Evolutionary conservation across 129 eudicot species (phyloP).

Genomic region (Deinandra increscens): DNA sequence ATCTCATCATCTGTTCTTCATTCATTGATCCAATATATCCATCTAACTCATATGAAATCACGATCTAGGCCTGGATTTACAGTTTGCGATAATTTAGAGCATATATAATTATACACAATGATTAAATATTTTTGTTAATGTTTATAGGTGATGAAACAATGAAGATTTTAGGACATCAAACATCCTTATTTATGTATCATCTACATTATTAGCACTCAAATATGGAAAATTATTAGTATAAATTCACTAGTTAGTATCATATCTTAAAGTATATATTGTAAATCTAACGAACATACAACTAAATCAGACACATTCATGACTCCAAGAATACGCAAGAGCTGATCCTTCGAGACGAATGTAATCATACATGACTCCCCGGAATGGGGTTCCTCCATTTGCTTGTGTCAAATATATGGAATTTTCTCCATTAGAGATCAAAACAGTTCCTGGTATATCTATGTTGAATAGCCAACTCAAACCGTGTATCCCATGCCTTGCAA

Average conservation of each 20-base stretch:
- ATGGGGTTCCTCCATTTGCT: slow-evolving; percentile 32
- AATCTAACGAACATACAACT: not conserved
- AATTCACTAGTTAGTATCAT: not conserved
- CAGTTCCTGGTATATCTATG: slow-evolving; percentile 36
- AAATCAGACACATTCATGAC: not conserved
- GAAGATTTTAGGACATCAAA: not conserved
- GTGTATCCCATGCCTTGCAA: slow-evolving; percentile 68
- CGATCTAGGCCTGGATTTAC: too few species aligned
- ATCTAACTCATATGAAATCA: too few species aligned
- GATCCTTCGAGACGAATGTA: slow-evolving; percentile 42
- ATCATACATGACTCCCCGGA: slow-evolving; percentile 45
- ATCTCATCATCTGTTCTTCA: too few species aligned
- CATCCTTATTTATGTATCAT: too few species aligned
- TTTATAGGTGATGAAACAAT: too few species aligned
- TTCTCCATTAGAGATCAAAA: slow-evolving; percentile 14
- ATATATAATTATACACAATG: too few species aligned
- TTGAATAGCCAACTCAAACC: slow-evolving; percentile 56
- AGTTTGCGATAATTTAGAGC: too few species aligned
- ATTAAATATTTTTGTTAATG: too few species aligned
- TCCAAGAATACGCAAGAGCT: not conserved
- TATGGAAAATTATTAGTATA: not conserved
- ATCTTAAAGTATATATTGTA: not conserved
- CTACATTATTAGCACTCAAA: not conserved
- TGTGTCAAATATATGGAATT: slow-evolving; percentile 51
- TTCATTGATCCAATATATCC: too few species aligned